phyloP scores from a whole-genome alignment of 2,329 filamentous ascomycete species.

The Plectosphaerella plurivora region DNA sequence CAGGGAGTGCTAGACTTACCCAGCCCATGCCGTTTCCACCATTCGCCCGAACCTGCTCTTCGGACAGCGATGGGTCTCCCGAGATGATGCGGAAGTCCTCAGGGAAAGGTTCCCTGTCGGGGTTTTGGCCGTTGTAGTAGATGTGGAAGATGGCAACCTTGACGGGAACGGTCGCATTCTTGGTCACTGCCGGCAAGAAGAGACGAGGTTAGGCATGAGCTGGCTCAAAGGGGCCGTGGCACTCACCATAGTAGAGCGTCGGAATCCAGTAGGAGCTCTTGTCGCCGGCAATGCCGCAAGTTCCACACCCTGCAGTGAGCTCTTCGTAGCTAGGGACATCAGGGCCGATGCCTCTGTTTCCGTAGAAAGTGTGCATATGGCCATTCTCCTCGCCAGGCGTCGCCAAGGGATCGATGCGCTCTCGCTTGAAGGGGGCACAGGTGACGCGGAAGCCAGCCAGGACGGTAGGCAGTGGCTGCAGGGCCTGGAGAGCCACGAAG shows the following conservation, averaged over 20 bases:
- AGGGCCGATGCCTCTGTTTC: neutral
- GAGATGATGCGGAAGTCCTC: slow-evolving; percentile 2
- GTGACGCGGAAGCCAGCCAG: slow-evolving; percentile 1
- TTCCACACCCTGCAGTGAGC: neutral
- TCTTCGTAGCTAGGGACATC: neutral
- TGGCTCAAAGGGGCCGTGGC: neutral
- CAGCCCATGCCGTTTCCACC: neutral
- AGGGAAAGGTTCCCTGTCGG: neutral
- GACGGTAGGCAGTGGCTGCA: neutral
- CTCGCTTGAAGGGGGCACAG: slow-evolving; percentile 1
- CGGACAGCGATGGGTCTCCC: neutral
- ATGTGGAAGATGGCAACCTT: slow-evolving; percentile 3
- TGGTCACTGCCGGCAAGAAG: neutral
- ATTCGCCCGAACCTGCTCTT: neutral
- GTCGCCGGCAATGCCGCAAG: neutral
- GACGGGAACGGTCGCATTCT: slow-evolving; percentile 2
- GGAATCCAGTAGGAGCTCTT: slow-evolving; percentile 2
- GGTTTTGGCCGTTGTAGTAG: slow-evolving; percentile 1
- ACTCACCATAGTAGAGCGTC: slow-evolving; percentile 1
- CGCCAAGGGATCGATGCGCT: slow-evolving; percentile 1
- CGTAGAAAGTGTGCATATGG: slow-evolving; percentile 3
- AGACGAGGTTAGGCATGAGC: neutral
- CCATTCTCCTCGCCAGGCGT: slow-evolving; percentile 2
- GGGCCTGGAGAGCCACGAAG: neutral
- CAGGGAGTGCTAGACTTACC: neutral